Base-by-base conservation (phyloP, 2,329 filamentous ascomycete genomes). In the Talaromyces atroroseus region DNA sequence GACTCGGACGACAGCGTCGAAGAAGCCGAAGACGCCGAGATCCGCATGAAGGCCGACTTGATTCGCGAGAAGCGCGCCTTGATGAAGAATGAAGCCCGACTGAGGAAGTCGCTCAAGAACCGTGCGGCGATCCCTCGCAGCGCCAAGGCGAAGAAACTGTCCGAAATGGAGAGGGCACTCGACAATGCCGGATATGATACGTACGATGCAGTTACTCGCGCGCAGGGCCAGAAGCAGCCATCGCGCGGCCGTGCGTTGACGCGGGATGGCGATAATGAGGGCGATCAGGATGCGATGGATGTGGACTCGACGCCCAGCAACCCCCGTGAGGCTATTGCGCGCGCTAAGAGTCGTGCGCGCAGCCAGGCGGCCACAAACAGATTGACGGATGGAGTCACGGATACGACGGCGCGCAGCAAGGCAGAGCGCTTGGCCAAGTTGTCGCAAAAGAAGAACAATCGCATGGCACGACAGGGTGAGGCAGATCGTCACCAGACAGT, bases 21-120 rank as follows among this genome's bases (percentile, higher is more conserved):
- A 66, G 92, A 96, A 69, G 90, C 86, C 20, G 91, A 95, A 61
- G 90, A 95, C 66, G 89, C 88, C 45, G 90, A 96, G 61, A 84
- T 92, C 64, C 80, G 90, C 66, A 86, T 89, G 79, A 96, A 97
- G 80, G 95, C 94, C 50, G 89, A 96, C 62, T 79, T 95, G 60
- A 99, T 99, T 74, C 88, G 92, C 61, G 92, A 96, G 80, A 96
- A 97, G 84, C 87, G 90, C 65, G 83, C 87, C 61, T 80, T 96
- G 60, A 94, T 97, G 76, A 86, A 89, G 70, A 97, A 97, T 76
- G 94, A 95, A 67, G 89, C 90, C 61, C 89, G 89, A 77, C 91
- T 95, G 87, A 89, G 90, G 77, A 97, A 96, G 81, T 88, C 87
- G 44, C 85, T 99, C 72, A 97, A 99, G 87, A 99, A 99, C 80